These are phyloP conservation scores for Gossypium ekmanianum DNA, from an alignment of 345 rosid genomes.

Conservation along the genomic window DNA sequence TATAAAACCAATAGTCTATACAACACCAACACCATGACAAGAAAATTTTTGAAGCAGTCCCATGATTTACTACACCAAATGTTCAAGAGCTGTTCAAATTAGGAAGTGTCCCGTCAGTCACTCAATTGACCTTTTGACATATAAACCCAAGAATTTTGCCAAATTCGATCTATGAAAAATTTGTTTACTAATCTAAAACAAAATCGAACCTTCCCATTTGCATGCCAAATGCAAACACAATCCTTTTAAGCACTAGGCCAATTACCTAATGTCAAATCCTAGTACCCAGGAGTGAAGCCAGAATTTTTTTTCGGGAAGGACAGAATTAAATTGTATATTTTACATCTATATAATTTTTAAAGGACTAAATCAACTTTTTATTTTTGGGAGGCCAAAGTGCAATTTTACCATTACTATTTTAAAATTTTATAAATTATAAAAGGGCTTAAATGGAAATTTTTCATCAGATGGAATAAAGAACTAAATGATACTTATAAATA, in stretches of 20 bases:
- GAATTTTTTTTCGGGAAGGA: too few species aligned
- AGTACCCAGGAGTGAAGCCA: not conserved
- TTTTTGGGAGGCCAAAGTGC: too few species aligned
- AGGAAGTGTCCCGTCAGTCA: not conserved
- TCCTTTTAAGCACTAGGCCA: not conserved
- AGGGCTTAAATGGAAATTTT: too few species aligned
- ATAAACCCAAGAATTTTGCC: not conserved
- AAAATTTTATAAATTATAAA: not conserved
- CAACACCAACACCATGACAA: not conserved
- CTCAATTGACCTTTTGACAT: not conserved
- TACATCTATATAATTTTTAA: too few species aligned
- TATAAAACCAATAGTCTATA: not conserved
- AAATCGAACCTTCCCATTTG: not conserved
- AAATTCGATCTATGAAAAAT: not conserved
- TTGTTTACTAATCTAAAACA: not conserved
- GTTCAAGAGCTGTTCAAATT: not conserved
- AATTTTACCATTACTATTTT: not conserved
- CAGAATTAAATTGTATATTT: too few species aligned
- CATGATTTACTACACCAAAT: not conserved
- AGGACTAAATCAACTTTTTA: not conserved
- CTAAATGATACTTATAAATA: too few species aligned
- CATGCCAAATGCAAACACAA: not conserved
- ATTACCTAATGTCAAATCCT: not conserved
- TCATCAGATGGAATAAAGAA: not conserved
- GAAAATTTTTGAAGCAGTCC: not conserved